phyloP scores from a whole-genome alignment of 331 rosid species.

The Acacia pycnantha region DNA sequence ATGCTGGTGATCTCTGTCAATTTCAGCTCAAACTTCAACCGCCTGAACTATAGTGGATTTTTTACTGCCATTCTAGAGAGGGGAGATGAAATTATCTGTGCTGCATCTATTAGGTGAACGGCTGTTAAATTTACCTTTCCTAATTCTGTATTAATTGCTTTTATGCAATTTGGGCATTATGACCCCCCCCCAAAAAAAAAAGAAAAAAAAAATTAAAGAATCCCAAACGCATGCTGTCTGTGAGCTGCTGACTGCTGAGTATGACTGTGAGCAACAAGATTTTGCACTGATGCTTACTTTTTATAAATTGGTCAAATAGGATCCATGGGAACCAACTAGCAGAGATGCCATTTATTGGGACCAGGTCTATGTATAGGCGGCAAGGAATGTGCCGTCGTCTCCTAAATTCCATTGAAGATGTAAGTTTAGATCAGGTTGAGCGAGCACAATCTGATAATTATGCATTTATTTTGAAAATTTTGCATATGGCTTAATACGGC shows the following conservation, averaged over 20 bases:
- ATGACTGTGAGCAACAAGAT: constrained; percentile 4
- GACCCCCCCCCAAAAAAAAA: not conserved
- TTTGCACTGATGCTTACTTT: not conserved
- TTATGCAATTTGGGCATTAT: not conserved
- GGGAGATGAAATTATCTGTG: constrained; percentile 53
- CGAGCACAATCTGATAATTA: not conserved
- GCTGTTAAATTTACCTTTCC: not conserved
- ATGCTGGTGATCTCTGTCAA: not conserved
- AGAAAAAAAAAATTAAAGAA: not conserved
- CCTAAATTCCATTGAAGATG: constrained; percentile 55
- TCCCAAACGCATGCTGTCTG: not conserved
- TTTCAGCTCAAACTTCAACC: constrained; percentile 64
- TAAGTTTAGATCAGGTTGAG: constrained; percentile 35
- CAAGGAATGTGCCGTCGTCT: constrained; percentile 80
- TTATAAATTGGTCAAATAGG: constrained; percentile 43
- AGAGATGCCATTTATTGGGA: constrained; percentile 82
- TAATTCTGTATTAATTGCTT: not conserved
- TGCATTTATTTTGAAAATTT: constrained; percentile 1
- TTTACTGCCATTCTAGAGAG: constrained; percentile 68
- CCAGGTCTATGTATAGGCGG: constrained; percentile 51
- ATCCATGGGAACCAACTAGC: constrained; percentile 66
- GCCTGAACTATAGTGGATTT: constrained; percentile 58
- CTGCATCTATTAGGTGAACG: constrained; percentile 66
- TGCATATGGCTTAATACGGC: not conserved
- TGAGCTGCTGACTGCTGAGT: not conserved